These are phyloP conservation scores for Tilletia indica DNA, from an alignment of 1,284 basidiomycete species.

Conservation along the genomic window DNA sequence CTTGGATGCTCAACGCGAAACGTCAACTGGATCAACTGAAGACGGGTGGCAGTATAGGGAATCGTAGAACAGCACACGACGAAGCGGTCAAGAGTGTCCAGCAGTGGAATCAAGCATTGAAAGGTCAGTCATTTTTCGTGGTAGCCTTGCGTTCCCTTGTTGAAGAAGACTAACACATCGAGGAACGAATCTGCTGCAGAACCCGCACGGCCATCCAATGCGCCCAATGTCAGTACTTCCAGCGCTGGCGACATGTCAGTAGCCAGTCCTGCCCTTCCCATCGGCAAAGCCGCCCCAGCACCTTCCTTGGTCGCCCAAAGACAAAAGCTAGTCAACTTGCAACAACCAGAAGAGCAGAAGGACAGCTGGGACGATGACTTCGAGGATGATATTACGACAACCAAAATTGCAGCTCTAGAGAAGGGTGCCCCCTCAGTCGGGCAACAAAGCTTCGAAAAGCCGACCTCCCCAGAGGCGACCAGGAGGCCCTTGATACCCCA, in stretches of 20 bases:
- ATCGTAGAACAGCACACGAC: conserved; percentile 63
- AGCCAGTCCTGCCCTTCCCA: conserved; percentile 21
- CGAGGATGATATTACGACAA: conserved; percentile 83
- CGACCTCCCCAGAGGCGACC: neutral
- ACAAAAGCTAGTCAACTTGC: conserved; percentile 57
- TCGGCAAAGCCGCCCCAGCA: conserved; percentile 37
- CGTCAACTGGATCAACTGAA: conserved; percentile 67
- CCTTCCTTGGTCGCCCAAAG: conserved; percentile 32
- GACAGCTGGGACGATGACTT: conserved; percentile 99
- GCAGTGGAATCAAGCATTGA: conserved; percentile 93
- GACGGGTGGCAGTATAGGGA: conserved; percentile 57
- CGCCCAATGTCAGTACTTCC: neutral
- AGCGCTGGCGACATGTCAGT: conserved; percentile 2
- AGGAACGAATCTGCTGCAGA: neutral
- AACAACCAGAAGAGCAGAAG: conserved; percentile 65
- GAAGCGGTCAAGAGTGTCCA: conserved; percentile 92
- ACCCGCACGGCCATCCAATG: neutral
- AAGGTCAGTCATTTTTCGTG: conserved; percentile 57
- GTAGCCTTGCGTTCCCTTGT: neutral
- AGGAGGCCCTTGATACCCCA: neutral
- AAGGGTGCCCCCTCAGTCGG: neutral
- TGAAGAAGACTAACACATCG: neutral
- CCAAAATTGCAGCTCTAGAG: conserved; percentile 71
- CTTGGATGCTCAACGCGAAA: conserved; percentile 88
- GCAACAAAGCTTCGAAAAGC: neutral